Conservation (phyloP, 2,329 filamentous ascomycete genomes). For the Venturia pyrina region DNA sequence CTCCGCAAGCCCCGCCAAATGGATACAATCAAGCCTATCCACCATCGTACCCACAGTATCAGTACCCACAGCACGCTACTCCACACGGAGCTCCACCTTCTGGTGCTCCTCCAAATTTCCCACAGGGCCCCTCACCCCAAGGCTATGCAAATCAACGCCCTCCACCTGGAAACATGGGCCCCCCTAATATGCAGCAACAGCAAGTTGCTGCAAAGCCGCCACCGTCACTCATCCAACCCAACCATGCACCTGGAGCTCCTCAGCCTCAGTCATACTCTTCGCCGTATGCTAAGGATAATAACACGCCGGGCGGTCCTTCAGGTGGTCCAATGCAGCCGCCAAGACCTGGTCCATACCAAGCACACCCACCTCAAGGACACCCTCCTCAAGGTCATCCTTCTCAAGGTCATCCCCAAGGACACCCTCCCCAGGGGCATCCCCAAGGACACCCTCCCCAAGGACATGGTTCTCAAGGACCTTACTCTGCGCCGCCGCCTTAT, state of each 20-base stretch:
- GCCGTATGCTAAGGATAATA: constrained; percentile 8
- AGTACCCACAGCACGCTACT: background rate
- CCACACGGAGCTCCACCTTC: background rate
- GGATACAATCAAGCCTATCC: background rate
- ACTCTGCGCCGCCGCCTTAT: background rate
- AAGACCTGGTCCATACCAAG: background rate
- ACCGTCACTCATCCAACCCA: background rate
- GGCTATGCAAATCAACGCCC: constrained; percentile 2
- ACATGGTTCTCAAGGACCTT: background rate
- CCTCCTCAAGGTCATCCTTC: background rate
- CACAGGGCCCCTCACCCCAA: background rate
- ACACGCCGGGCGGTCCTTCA: background rate
- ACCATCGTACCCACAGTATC: constrained; percentile 6
- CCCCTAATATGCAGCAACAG: background rate
- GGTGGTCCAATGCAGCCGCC: background rate
- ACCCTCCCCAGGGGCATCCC: background rate
- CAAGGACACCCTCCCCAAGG: background rate
- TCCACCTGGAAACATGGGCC: background rate
- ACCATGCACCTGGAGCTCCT: background rate
- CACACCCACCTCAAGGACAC: background rate
- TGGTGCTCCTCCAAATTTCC: background rate
- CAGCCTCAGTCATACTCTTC: constrained; percentile 8
- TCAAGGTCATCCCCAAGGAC: background rate
- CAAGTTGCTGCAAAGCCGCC: background rate
- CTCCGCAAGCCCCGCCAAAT: constrained; percentile 10